Evolutionary conservation across 495 filamentous ascomycete genomes (phyloP), one percentile per base, ranked within the genome.

Genomic region (Aspergillus coremiiformis): DNA sequence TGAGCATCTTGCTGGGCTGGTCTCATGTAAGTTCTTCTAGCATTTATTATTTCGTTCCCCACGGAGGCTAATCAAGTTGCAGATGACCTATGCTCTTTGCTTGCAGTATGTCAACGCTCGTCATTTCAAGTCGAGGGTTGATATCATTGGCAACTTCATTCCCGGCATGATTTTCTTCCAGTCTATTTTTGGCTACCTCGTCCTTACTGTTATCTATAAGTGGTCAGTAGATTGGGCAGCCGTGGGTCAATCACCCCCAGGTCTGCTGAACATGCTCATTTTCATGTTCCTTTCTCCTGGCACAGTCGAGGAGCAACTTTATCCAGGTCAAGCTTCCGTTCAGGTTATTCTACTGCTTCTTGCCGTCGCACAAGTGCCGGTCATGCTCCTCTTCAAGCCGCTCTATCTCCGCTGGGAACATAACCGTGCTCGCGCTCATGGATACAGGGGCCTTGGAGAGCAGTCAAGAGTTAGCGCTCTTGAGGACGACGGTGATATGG

Each of bases 111-210:
- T 95, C 76, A 99, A 99, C 58, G 89, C 89, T 41, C 84, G 87
- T 15, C 87, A 95, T 64, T 99, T 96, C 78, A 91, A 92, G 72
- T 85, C 83, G 21, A 86, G 86, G 47, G 86, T 96, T 58, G 93
- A 99, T 64, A 87, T 97, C 58, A 92, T 87, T 80, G 93, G 90
- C 54, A 96, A 96, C 67, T 97, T 99, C 65, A 70, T 99, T 35
- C 93, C 93, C 8, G 90, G 92, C 43, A 95, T 99, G 90, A 85
- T 99, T 54, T 99, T 99, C 78, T 96, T 97, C 81, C 94, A 99
- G 70, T 83, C 88, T 44, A 97, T 99, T 68, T 99, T 99, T 55
- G 93, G 93, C 44, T 99, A 99, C 59, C 82, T 99, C 14, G 91
- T 93, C 44, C 75, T 96, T 63, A 84, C 85, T 60, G 94, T 99